phyloP scores from a whole-genome alignment of 352 stramenopile species.

The Aphanomyces cochlioides region DNA sequence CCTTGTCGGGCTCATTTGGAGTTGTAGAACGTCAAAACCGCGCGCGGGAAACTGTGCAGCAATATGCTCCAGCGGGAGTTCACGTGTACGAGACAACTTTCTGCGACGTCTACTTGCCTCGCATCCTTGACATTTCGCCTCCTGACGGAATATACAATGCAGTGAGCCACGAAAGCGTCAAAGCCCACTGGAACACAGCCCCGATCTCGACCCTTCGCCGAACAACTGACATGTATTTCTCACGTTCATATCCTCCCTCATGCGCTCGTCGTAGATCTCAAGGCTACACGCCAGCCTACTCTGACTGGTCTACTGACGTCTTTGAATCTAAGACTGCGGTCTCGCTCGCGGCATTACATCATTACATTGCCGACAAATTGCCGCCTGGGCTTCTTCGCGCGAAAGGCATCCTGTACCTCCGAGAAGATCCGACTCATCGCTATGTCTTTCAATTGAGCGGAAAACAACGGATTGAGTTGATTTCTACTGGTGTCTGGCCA shows the following conservation, averaged over 20 bases:
- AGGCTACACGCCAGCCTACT: neutral
- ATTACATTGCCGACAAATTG: constrained; percentile 44
- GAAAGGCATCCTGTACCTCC: constrained; percentile 66
- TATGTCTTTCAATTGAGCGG: constrained; percentile 72
- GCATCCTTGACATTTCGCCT: constrained; percentile 65
- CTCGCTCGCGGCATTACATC: constrained; percentile 46
- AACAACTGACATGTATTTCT: constrained; percentile 15
- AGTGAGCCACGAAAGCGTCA: constrained; percentile 63
- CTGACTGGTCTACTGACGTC: constrained; percentile 19
- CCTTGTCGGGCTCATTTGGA: neutral
- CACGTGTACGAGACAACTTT: constrained; percentile 68
- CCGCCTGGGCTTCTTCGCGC: constrained; percentile 43
- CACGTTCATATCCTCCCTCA: neutral
- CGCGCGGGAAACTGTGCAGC: constrained; percentile 39
- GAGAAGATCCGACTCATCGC: constrained; percentile 49
- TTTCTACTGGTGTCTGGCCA: constrained; percentile 55
- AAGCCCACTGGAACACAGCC: constrained; percentile 50
- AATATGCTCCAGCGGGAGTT: constrained; percentile 46
- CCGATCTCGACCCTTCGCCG: constrained; percentile 8
- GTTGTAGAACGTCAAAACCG: constrained; percentile 23
- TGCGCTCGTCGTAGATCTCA: neutral
- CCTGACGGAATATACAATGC: constrained; percentile 49
- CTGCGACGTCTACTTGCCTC: constrained; percentile 56
- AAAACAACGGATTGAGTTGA: constrained; percentile 60
- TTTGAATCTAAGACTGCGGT: constrained; percentile 34